A percentile compares a stretch with the other conserved stretches of the same genome.
These are phyloP conservation scores for Aureobasidium sp. DNA, from an alignment of 2,329 filamentous ascomycete genomes.

Conservation along the genomic window DNA sequence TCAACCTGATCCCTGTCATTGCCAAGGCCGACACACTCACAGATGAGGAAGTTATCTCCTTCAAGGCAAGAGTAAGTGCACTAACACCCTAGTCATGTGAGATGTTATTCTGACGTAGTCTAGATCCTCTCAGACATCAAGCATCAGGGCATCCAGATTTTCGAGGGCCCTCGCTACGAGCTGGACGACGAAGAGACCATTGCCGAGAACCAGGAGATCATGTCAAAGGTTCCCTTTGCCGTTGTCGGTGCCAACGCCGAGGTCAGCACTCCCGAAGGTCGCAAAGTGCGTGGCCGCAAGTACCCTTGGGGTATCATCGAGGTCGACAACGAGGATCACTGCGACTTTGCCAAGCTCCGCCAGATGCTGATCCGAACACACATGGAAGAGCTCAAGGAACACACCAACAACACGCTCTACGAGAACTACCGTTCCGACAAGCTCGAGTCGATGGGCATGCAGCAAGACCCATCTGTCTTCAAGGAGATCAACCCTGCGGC, in stretches of 20 bases:
- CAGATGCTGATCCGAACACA: conserved; percentile 99
- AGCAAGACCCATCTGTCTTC: conserved; percentile 98
- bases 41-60: conserved; percentile 86
- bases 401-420: conserved; percentile 98
- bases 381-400: conserved; percentile 99
- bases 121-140: conserved; percentile 96
- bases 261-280: conserved; percentile 82
- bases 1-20: conserved; percentile 98
- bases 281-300: conserved; percentile 88
- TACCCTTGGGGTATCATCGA: conserved; percentile 99
- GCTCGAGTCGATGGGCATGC: conserved; percentile 96
- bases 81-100: background rate
- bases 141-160: conserved; percentile 97
- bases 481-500: conserved; percentile 99
- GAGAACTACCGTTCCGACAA: conserved; percentile 99
- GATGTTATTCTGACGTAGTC: background rate
- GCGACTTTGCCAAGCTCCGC: conserved; percentile 98
- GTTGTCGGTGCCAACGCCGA: conserved; percentile 96
- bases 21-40: conserved; percentile 98
- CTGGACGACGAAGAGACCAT: conserved; percentile 99
- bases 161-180: conserved; percentile 96
- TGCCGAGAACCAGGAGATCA: conserved; percentile 99
- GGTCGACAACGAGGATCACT: conserved; percentile 99
- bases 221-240: conserved; percentile 99
- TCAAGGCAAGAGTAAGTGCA: conserved; percentile 85